Conservation (phyloP, 1,139 yeast species). For the Citeromyces hawaiiensis region DNA sequence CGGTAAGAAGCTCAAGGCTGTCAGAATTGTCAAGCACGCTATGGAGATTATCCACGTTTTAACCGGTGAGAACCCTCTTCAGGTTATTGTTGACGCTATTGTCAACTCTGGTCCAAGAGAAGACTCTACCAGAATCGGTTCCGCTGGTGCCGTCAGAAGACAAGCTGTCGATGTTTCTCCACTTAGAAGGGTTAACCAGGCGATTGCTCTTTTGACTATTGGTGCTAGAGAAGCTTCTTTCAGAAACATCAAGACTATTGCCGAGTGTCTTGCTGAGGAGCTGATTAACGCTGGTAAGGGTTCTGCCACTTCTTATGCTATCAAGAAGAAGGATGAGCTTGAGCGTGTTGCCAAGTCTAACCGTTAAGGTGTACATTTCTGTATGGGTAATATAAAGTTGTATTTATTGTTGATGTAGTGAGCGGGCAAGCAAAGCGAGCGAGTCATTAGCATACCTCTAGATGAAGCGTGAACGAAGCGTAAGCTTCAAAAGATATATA, state of each 20-base stretch:
- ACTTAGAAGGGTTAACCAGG: constrained; percentile 99
- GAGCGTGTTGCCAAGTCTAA: constrained; percentile 99
- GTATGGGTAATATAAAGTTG: constrained; percentile 2
- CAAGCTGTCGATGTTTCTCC: constrained; percentile 99
- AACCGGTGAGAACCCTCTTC: constrained; percentile 99
- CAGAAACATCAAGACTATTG: constrained; percentile 99
- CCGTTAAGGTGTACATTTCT: constrained; percentile 54
- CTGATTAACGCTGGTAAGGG: constrained; percentile 99
- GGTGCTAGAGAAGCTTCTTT: constrained; percentile 99
- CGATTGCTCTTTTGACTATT: constrained; percentile 92
- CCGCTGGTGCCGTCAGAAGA: constrained; percentile 99
- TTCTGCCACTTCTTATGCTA: constrained; percentile 99
- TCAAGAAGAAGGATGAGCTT: constrained; percentile 99
- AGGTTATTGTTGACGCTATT: constrained; percentile 97
- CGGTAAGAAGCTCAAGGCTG: constrained; percentile 99
- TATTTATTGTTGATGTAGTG: neutral
- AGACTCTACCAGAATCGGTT: constrained; percentile 99
- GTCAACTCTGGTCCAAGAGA: constrained; percentile 99
- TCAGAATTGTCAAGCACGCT: constrained; percentile 98
- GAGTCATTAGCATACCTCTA: too few species aligned
- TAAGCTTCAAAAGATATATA: too few species aligned
- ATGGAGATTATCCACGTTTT: constrained; percentile 94
- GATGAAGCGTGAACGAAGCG: too few species aligned
- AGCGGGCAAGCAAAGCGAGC: neutral
- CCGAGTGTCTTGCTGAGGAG: constrained; percentile 99